These are phyloP conservation scores for Globisporangium cederbergense DNA, from an alignment of 352 stramenopile species.

Conservation along the genomic window DNA sequence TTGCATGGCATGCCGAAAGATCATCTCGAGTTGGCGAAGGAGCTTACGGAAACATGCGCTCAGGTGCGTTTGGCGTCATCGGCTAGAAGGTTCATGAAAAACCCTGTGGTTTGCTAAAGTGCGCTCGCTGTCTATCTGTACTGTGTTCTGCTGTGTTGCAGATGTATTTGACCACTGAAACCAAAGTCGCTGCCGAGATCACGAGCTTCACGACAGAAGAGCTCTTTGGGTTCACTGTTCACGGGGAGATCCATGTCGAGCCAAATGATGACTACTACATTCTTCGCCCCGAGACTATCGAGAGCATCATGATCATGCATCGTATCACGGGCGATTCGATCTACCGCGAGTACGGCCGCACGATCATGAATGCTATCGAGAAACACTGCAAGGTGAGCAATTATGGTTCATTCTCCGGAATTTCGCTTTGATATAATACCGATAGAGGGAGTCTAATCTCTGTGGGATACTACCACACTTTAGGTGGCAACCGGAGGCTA, in stretches of 20 bases:
- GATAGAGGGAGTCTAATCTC: neutral
- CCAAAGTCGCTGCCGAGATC: constrained; percentile 71
- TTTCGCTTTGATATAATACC: neutral
- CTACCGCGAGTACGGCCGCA: constrained; percentile 75
- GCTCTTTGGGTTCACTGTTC: constrained; percentile 3
- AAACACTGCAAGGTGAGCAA: constrained; percentile 48
- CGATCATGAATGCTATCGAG: constrained; percentile 80
- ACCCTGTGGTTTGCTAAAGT: neutral
- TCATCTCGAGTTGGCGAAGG: constrained; percentile 66
- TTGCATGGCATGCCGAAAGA: constrained; percentile 44
- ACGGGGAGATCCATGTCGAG: constrained; percentile 20
- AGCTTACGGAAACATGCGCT: constrained; percentile 70
- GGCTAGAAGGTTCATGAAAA: neutral
- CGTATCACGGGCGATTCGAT: constrained; percentile 77
- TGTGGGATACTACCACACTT: neutral
- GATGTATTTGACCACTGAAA: constrained; percentile 67
- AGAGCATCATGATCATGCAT: constrained; percentile 89
- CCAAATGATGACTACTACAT: constrained; percentile 52
- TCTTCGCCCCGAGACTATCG: constrained; percentile 85
- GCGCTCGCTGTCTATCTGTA: neutral
- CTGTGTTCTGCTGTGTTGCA: constrained; percentile 13
- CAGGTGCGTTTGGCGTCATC: constrained; percentile 27
- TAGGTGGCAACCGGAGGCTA: constrained; percentile 62
- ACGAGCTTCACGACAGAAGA: constrained; percentile 47
- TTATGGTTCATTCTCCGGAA: neutral